phyloP scores from a whole-genome alignment of 2,329 filamentous ascomycete species.

The Fusarium circinatum region DNA sequence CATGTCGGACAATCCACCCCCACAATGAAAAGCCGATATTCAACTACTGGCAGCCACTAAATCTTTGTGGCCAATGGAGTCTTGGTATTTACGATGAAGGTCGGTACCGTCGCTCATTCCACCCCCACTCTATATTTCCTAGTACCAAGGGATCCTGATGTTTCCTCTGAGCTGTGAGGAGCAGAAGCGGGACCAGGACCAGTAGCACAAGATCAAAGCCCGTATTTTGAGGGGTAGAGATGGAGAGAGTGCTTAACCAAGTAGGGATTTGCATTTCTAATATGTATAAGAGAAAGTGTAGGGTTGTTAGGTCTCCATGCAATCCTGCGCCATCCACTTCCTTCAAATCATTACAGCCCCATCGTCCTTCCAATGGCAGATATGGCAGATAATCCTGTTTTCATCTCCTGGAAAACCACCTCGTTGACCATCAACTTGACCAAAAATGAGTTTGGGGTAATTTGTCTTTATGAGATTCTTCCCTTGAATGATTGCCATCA shows the following conservation, averaged over 20 bases:
- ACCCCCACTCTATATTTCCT: background rate
- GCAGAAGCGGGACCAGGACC: background rate
- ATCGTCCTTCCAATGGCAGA: background rate
- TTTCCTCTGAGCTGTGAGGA: background rate
- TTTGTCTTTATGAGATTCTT: background rate
- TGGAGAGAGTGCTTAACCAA: fast-evolving
- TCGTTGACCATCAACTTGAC: background rate
- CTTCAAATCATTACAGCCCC: fast-evolving
- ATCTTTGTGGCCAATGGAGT: fast-evolving
- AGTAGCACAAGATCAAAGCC: background rate
- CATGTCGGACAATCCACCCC: background rate
- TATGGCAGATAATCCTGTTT: background rate
- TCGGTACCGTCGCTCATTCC: background rate
- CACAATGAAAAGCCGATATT: background rate
- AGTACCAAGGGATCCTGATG: fast-evolving
- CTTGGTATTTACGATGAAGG: background rate
- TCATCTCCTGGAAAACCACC: background rate
- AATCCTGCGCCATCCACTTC: background rate
- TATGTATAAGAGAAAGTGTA: background rate
- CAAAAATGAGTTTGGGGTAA: background rate
- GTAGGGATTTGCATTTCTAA: background rate
- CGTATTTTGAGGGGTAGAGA: background rate
- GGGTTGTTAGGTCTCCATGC: fast-evolving
- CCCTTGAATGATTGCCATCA: background rate
- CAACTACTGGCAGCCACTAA: background rate